Evolutionary conservation across 768 basidiomycete species (phyloP).

Genomic region (Hericium alpestre): DNA sequence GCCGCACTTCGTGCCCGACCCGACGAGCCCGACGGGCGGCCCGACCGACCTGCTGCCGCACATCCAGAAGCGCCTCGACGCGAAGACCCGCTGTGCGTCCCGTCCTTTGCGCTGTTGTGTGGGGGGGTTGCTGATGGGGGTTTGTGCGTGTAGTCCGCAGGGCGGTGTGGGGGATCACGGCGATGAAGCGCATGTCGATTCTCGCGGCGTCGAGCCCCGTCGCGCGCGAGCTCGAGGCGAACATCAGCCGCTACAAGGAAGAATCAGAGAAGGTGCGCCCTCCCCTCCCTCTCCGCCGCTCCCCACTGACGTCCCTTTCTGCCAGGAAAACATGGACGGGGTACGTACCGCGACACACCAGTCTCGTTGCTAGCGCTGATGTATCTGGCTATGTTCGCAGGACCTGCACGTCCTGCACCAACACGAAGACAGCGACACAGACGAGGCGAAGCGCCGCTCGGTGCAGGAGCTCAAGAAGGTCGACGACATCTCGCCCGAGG

Average conservation of each 20-base stretch:
- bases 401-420: slow-evolving; percentile 5
- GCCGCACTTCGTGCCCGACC: slow-evolving; percentile 64
- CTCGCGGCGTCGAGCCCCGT: slow-evolving; percentile 35
- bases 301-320: neutral
- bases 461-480: slow-evolving; percentile 2
- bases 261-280: slow-evolving; percentile 60
- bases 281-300: too few species aligned
- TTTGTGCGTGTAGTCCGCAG: slow-evolving; percentile 56
- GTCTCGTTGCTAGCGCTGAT: neutral
- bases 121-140: slow-evolving; percentile 1
- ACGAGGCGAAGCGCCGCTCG: neutral
- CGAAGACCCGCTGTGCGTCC: slow-evolving; percentile 30
- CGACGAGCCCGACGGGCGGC: slow-evolving; percentile 41
- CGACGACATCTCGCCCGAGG: slow-evolving; percentile 3
- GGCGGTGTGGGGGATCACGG: slow-evolving; percentile 78
- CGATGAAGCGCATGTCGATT: slow-evolving; percentile 68
- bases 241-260: slow-evolving; percentile 62
- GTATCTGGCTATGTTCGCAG: slow-evolving; percentile 3
- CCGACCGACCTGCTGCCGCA: slow-evolving; percentile 77
- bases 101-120: neutral
- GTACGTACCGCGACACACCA: slow-evolving; percentile 2
- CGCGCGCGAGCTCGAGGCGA: slow-evolving; percentile 41
- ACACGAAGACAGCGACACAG: neutral
- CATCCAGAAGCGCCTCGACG: slow-evolving; percentile 84
- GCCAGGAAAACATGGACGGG: slow-evolving; percentile 18